Base-by-base conservation (phyloP, 306 rosid genomes). In the Corylus heterophylla region DNA sequence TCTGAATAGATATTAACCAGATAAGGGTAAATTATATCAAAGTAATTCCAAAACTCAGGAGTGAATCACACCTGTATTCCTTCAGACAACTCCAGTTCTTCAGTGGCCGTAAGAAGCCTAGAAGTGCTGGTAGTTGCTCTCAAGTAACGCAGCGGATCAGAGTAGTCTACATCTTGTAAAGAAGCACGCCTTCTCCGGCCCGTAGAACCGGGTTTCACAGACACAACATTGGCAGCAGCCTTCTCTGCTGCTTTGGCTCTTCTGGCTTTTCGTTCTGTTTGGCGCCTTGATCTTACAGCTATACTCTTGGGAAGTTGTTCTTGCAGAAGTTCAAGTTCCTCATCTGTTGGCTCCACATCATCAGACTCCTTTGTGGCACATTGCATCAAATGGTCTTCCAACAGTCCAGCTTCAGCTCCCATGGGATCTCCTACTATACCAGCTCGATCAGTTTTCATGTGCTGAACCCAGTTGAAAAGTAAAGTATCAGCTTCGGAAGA, bases 111-210 rank as follows among this genome's bases (percentile, higher is more conserved):
- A 73, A 95, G 99, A 83, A 95, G 99, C 83, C 74, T 85, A 69
- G 92, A 74, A 77, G 82, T 37, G 74, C 84, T 89, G 14, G 97
- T 88, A 67, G 97, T 89, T 74, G 92, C 72, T 90, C 98, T 89
- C 79, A 95, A 77, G 85, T 89, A 91, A 77, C 96, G 94, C 80
- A 93, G 83, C 7, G 98, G 99, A 62, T 95, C 99, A 8, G 94
- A 79, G 86, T 89, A 88, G 86, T 91, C 96, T 39, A 93, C 87
- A 35, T 92, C 95, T 88, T 93, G 95, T 68, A 77, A 2, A 66
- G 94, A 78, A 77, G 74, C 79, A 73, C 94, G 97, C 87, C 84
- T 95, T 87, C 80, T 95, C 68, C 92, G 83, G 87, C 86, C 79
- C 52, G 88, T 77, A 75, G 91, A 78, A 83, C 97, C 90, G 63